These are phyloP conservation scores for Chlorella sorokiniana DNA, from an alignment of 139 green algal genomes.

Conservation along the genomic window DNA sequence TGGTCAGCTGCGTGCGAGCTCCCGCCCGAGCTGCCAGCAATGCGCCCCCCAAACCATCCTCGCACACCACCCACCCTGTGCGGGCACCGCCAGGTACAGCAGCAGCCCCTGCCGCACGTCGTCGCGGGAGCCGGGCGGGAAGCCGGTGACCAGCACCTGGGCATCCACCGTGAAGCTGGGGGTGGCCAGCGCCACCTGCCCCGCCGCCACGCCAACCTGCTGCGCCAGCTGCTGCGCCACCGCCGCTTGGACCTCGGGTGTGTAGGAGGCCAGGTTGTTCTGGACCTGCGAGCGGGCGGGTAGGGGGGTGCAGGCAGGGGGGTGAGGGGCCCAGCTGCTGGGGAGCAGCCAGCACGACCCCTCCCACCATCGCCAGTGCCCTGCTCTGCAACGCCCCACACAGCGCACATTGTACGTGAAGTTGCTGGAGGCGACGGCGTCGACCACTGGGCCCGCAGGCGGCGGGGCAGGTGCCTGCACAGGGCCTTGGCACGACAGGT, in stretches of 20 bases:
- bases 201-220: background rate
- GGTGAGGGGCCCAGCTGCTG: too few relatives aligned
- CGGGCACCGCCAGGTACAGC: background rate
- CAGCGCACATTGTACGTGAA: background rate
- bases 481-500: background rate
- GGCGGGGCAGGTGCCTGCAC: background rate
- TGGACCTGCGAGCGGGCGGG: background rate
- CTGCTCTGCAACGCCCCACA: too few relatives aligned
- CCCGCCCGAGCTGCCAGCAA: background rate
- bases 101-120: background rate
- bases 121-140: background rate
- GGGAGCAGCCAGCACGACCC: too few relatives aligned
- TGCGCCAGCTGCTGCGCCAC: conserved; percentile 7
- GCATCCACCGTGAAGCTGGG: background rate
- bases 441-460: background rate
- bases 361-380: too few relatives aligned
- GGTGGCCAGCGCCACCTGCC: background rate
- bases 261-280: conserved; percentile 5
- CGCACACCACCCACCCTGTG: background rate
- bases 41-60: too few relatives aligned
- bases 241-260: background rate
- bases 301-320: background rate
- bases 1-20: background rate
- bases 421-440: background rate
- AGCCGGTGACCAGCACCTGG: background rate